Evolutionary conservation across 805 yeast genomes (phyloP).

Genomic region (Teunomyces cretensis): DNA sequence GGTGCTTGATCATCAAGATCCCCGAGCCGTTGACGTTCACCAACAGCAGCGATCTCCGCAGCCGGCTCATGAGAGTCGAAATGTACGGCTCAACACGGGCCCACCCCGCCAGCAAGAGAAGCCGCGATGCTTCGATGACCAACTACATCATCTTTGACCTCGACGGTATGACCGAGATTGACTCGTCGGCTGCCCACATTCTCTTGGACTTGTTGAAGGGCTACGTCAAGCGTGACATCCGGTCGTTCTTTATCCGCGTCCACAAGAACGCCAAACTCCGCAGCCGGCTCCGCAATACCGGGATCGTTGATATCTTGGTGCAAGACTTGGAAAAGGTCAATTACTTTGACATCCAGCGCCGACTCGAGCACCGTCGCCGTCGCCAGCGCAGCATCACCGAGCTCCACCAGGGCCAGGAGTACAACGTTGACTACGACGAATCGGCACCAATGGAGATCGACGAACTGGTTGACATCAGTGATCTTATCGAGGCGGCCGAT

Average conservation of each 20-base stretch:
- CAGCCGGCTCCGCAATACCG: constrained; percentile 27
- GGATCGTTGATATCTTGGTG: constrained; percentile 25
- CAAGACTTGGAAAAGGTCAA: constrained; percentile 24
- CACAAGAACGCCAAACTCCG: constrained; percentile 24
- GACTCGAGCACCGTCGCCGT: not conserved
- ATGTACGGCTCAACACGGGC: constrained; percentile 44
- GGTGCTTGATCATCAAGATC: constrained; percentile 41
- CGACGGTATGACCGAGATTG: constrained; percentile 42
- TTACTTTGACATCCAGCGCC: constrained; percentile 22
- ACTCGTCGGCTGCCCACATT: constrained; percentile 43
- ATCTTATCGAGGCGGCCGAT: constrained; percentile 24
- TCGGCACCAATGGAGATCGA: constrained; percentile 13
- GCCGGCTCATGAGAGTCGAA: constrained; percentile 40
- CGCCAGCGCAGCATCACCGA: constrained; percentile 6
- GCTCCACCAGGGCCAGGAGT: not conserved
- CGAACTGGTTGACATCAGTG: constrained; percentile 1
- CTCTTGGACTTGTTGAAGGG: constrained; percentile 26
- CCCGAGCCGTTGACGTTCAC: constrained; percentile 47
- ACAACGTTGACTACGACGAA: constrained; percentile 6
- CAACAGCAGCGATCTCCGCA: constrained; percentile 38
- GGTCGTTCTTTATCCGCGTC: constrained; percentile 37
- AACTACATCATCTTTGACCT: constrained; percentile 41
- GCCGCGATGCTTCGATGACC: constrained; percentile 38
- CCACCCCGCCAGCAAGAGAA: constrained; percentile 41
- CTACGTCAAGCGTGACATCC: constrained; percentile 31